Evolutionary conservation across 495 filamentous ascomycete genomes (phyloP), one percentile per base, ranked within the genome.

Genomic region (Podospora pseudocomata): DNA sequence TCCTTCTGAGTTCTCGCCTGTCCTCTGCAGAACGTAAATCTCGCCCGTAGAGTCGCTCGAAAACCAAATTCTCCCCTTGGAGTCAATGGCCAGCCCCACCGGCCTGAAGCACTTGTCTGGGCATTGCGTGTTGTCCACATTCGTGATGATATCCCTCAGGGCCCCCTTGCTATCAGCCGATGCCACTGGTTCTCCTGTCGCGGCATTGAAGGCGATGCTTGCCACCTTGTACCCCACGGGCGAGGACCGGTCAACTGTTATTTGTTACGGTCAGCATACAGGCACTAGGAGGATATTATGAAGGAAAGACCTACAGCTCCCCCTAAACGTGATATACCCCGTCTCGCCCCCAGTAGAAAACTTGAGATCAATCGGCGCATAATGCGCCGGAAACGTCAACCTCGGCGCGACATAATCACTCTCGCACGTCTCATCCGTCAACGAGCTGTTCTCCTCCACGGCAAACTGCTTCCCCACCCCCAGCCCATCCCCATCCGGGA

Each of bases 291-390:
- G 2, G 49, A 27, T 16, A n/a, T 34, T 15, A 64, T 23, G 62
- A 27, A 57, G 34, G 64, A 32, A 7, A 19, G 64, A 64, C 77
- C 64, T 65, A 84, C 86, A 87, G 71, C 80, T 83, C 0, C 86
- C 86, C 59, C 86, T 85, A 65, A 88, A 88, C 0, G 80, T 74
- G 15, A 88, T 71, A 73, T 77, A 88, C 6, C 81, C 84, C 54
- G 74, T 72, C 0, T 62, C 70, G 2, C 79, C 84, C 49, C 75
- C 74, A 13, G 59, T 53, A 1, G 65, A 9, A 63, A 88, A 87
- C 68, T 79, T 81, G 64, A 88, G 81, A 71, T 87, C 84, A 1
- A 87, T 69, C 5, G 86, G 86, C 0, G 86, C 85, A 67, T 78
- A 82, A 67, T 88, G 86, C 7, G 85, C 81, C 27, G 80, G 77